These are phyloP conservation scores for Chrysanthemum lavandulifolium DNA, from an alignment of 129 eudicot species.

Conservation along the genomic window DNA sequence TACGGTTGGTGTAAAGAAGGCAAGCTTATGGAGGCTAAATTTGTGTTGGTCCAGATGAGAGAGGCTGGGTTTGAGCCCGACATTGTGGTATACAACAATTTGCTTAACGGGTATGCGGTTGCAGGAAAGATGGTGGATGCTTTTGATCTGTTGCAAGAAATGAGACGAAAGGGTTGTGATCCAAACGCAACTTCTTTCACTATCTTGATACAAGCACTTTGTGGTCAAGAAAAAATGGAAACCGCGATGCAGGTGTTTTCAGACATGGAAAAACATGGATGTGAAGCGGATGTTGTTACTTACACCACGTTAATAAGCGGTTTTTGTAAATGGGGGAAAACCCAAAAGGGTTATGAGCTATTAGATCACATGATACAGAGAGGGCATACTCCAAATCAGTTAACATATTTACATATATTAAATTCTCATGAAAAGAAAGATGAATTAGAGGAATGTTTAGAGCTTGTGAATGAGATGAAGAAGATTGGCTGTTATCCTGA, in stretches of 20 bases:
- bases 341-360: conserved; percentile 53
- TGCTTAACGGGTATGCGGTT: conserved; percentile 62
- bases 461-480: conserved; percentile 60
- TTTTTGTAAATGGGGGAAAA: conserved; percentile 64
- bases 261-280: conserved; percentile 58
- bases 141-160: conserved; percentile 66
- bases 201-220: conserved; percentile 62
- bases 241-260: conserved; percentile 60
- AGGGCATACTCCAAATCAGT: conserved; percentile 61
- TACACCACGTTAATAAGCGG: conserved; percentile 68
- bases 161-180: conserved; percentile 67
- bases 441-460: conserved; percentile 68
- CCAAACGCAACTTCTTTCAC: conserved; percentile 74
- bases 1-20: conserved; percentile 85
- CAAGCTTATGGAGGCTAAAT: conserved; percentile 63
- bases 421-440: conserved; percentile 80
- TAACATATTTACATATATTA: conserved; percentile 57
- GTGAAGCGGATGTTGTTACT: conserved; percentile 72
- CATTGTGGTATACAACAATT: conserved; percentile 69
- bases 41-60: conserved; percentile 62
- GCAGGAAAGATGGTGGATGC: conserved; percentile 79
- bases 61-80: conserved; percentile 73
- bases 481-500: conserved; percentile 60
- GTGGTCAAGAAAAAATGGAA: conserved; percentile 64
- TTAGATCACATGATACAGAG: conserved; percentile 61